Evolutionary conservation across 352 stramenopile species (phyloP).

Genomic region (Pythium sukuiense): DNA sequence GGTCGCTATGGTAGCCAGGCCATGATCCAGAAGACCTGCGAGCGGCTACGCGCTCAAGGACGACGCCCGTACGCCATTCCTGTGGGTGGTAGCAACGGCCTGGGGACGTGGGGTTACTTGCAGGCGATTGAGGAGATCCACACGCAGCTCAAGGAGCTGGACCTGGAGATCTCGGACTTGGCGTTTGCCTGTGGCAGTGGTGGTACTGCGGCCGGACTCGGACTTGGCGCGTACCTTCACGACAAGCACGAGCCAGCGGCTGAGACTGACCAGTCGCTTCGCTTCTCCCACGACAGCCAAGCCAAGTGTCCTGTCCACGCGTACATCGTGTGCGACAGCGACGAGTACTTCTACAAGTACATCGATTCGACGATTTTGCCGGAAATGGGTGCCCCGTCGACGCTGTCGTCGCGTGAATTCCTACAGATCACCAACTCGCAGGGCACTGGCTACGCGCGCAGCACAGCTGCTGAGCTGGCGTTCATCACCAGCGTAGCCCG

Average conservation of each 20-base stretch:
- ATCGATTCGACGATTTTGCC: constrained; percentile 75
- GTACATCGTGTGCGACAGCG: constrained; percentile 86
- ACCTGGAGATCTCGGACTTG: constrained; percentile 72
- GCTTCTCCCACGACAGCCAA: constrained; percentile 39
- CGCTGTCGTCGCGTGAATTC: constrained; percentile 61
- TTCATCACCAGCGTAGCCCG: constrained; percentile 73
- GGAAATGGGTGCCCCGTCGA: constrained; percentile 53
- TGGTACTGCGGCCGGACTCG: constrained; percentile 76
- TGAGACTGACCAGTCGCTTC: constrained; percentile 29
- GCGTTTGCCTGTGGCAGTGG: constrained; percentile 85
- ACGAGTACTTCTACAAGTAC: constrained; percentile 84
- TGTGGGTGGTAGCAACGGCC: constrained; percentile 89
- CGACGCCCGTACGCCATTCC: constrained; percentile 81
- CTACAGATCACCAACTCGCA: constrained; percentile 83
- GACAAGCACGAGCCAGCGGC: constrained; percentile 30
- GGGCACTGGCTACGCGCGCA: constrained; percentile 78
- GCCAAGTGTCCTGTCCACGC: constrained; percentile 57
- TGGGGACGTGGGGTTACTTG: constrained; percentile 94
- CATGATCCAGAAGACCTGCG: constrained; percentile 78
- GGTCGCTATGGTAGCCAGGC: constrained; percentile 72
- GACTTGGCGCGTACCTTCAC: constrained; percentile 71
- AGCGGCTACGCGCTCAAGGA: constrained; percentile 51
- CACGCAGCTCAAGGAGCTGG: constrained; percentile 57
- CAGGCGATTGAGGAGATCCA: constrained; percentile 90
- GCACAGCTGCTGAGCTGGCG: constrained; percentile 71